A percentile compares a stretch with the other conserved stretches of the same genome.
Evolutionary conservation across 192 early-diverging fungal species (phyloP).

Genomic region (Coemansia sp.): DNA sequence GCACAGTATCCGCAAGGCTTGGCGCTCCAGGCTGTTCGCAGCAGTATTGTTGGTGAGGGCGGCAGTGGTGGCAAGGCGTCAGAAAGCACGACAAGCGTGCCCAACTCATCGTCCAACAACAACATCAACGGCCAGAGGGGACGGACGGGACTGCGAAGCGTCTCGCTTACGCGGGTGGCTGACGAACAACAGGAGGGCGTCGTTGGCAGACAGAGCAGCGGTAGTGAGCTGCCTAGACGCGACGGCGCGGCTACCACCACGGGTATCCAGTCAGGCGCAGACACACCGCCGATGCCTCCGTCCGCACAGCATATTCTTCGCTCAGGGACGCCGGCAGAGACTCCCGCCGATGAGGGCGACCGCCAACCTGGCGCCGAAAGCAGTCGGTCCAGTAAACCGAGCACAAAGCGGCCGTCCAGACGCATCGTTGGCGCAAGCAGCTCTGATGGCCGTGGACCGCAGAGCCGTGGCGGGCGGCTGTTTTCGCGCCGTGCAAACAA

Average conservation of each 20-base stretch:
- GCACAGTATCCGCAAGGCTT: conserved; percentile 38
- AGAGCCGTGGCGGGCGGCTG: conserved; percentile 23
- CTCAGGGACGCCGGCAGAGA: conserved; percentile 35
- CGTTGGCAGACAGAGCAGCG: conserved; percentile 23
- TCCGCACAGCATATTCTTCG: conserved; percentile 15
- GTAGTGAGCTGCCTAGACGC: conserved; percentile 18
- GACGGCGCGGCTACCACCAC: conserved; percentile 15
- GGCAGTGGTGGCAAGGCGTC: conserved; percentile 1
- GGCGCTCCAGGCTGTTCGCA: conserved; percentile 17
- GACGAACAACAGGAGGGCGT: conserved; percentile 19
- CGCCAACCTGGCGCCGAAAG: conserved; percentile 41
- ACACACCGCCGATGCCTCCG: conserved; percentile 10
- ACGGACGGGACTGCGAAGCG: conserved; percentile 24
- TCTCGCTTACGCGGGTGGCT: conserved; percentile 43
- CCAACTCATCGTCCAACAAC: background rate
- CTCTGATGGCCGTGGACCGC: conserved; percentile 20
- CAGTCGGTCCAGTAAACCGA: conserved; percentile 19
- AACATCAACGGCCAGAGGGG: conserved; percentile 3
- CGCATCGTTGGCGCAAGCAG: conserved; percentile 14
- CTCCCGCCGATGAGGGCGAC: conserved; percentile 48
- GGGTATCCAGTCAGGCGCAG: conserved; percentile 1
- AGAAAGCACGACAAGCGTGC: conserved; percentile 10
- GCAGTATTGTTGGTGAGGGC: background rate
- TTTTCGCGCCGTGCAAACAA: conserved; percentile 35
- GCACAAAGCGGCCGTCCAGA: conserved; percentile 13